Evolutionary conservation across 2,329 filamentous ascomycete species (phyloP).

Genomic region (Cladosporium velox): DNA sequence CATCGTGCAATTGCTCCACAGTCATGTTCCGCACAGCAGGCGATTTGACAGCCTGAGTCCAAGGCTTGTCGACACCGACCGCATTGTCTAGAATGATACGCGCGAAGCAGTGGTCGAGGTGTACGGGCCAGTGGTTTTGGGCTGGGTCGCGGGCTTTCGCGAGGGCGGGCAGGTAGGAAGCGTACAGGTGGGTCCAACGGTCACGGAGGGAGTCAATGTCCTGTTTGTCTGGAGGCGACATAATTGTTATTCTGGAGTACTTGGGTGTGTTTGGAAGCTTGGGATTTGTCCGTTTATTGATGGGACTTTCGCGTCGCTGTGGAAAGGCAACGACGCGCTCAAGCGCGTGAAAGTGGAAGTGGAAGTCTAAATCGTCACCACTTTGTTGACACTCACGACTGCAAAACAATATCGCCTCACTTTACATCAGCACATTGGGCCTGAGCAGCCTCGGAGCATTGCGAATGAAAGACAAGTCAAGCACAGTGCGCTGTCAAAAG

Average conservation of each 20-base stretch:
- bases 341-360: not conserved
- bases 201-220: conserved; percentile 25
- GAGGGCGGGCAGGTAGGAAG: conserved; percentile 32
- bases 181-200: conserved; percentile 35
- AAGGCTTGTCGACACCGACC: conserved; percentile 43
- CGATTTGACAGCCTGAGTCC: conserved; percentile 44
- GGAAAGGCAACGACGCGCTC: not conserved
- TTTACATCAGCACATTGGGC: not conserved
- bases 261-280: not conserved
- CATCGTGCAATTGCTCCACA: conserved; percentile 39
- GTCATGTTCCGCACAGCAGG: conserved; percentile 50
- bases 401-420: not conserved
- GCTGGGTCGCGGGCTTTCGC: conserved; percentile 34
- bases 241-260: not conserved
- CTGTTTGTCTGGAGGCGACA: not conserved
- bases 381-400: not conserved
- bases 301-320: not conserved
- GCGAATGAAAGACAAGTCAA: not conserved
- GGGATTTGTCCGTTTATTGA: not conserved
- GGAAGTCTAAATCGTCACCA: not conserved
- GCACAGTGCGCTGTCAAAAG: not conserved
- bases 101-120: conserved; percentile 49
- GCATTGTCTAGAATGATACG: conserved; percentile 49
- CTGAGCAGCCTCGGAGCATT: not conserved
- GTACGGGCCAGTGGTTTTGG: conserved; percentile 47